phyloP scores from a whole-genome alignment of 2,329 filamentous ascomycete genomes.

The Lasiodiplodia sp. region DNA sequence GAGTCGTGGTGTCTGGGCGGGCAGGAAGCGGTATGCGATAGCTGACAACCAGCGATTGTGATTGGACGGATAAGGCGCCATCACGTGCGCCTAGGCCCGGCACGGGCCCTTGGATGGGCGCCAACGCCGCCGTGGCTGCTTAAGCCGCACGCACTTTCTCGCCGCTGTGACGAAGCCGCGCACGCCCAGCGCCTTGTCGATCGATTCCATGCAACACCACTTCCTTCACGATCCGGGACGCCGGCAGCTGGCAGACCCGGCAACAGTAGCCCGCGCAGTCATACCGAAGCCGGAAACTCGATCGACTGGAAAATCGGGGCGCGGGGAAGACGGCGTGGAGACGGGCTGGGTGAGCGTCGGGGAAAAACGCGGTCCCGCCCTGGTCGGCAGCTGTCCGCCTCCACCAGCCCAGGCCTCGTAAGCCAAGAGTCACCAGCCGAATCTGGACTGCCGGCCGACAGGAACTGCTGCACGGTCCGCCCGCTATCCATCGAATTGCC shows the following conservation, averaged over 20 bases:
- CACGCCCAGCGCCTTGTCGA: neutral
- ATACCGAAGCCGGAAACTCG: conserved; percentile 21
- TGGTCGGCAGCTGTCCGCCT: neutral
- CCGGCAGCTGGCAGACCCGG: neutral
- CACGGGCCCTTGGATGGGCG: conserved; percentile 2
- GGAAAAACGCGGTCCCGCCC: conserved; percentile 4
- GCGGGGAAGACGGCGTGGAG: neutral
- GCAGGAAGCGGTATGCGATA: conserved; percentile 20
- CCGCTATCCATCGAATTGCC: neutral
- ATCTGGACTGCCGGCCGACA: conserved; percentile 12
- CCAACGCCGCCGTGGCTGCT: conserved; percentile 6
- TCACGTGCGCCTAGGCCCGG: neutral
- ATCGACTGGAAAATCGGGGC: conserved; percentile 22
- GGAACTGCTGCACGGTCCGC: conserved; percentile 2
- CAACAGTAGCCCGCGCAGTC: neutral
- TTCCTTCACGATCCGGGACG: neutral
- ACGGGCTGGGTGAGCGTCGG: neutral
- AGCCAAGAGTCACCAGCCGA: neutral
- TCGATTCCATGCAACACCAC: neutral
- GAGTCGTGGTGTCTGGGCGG: conserved; percentile 6
- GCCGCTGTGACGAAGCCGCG: conserved; percentile 10
- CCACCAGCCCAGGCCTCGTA: neutral
- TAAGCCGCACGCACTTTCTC: conserved; percentile 10
- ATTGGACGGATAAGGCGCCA: conserved; percentile 8
- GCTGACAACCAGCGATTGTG: neutral